Base-by-base conservation (phyloP, 2,329 filamentous ascomycete species). In the Fusarium napiforme region DNA sequence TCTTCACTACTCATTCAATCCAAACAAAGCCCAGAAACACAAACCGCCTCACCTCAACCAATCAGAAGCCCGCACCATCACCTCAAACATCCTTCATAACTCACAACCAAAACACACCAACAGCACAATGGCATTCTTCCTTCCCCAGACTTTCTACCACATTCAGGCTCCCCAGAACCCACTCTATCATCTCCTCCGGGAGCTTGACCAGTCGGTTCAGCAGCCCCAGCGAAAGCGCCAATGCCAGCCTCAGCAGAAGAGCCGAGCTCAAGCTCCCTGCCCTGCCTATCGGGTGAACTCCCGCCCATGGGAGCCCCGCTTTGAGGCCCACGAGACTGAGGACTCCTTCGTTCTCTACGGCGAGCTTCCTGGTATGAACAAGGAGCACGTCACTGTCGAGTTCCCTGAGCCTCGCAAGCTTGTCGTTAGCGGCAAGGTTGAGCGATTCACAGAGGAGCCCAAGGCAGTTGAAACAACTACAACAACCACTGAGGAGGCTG, bases 321-420 rank as follows among this genome's bases (percentile, higher is more conserved):
- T 67, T 7, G 64, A 67, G 23, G 52, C 62, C 14, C 52, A 67
- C 2, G 64, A 67, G 45, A 60, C 87, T 7, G 86, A 88, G 65
- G 83, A 88, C 16, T 80, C 84, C 64, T 95, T 93, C 79, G 90
- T 94, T 82, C 89, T 95, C 18, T 90, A 94, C 76, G 93, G 93
- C 76, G 93, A 95, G 81, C 89, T 95, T 2, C 91, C 93, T 0
- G 93, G 93, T 53, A 85, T 94, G 74, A 88, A 89, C 71, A 92
- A 93, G 82, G 89, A 93, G 73, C 86, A 94, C 78, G 84, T 95
- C 78, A 85, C 87, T 79, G 92, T 95, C 79, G 92, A 94, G 79
- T 95, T 94, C 85, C 90, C 88, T 63, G 92, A 94, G 80, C 84
- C 87, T 26, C 89, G 92, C 82, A 93, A 91, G 34, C 83, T 95